Evolutionary conservation across 1,284 basidiomycete species (phyloP).

Genomic region (Athelia psychrophila): DNA sequence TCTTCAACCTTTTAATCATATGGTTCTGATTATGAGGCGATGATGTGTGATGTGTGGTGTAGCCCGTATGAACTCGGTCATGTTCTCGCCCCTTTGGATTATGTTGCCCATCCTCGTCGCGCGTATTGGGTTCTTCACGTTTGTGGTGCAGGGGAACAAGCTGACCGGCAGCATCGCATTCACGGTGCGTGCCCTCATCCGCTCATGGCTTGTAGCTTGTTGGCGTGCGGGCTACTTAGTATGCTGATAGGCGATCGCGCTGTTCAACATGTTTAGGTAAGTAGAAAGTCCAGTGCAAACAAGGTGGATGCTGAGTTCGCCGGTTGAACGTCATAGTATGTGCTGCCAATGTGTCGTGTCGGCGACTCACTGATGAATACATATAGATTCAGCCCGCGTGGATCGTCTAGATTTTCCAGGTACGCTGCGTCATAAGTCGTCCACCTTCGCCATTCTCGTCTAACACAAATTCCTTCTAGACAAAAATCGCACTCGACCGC

Average conservation of each 20-base stretch:
- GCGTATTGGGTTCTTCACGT: slow-evolving; percentile 64
- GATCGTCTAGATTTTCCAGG: slow-evolving; percentile 22
- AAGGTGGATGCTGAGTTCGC: no score
- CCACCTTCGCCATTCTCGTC: background rate
- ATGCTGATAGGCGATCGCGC: slow-evolving; percentile 53
- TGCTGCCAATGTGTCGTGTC: no score
- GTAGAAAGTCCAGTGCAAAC: no score
- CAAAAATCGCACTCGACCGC: slow-evolving; percentile 75
- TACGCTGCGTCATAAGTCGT: slow-evolving; percentile 1
- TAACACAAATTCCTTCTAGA: slow-evolving; percentile 33
- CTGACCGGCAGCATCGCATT: slow-evolving; percentile 69
- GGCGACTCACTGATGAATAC: no score
- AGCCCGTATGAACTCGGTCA: slow-evolving; percentile 64
- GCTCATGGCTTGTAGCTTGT: slow-evolving; percentile 3
- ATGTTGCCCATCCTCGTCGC: slow-evolving; percentile 68
- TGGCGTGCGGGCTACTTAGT: slow-evolving; percentile 6
- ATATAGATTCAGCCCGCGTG: slow-evolving; percentile 53
- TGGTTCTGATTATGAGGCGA: background rate
- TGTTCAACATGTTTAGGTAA: slow-evolving; percentile 73
- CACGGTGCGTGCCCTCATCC: slow-evolving; percentile 45
- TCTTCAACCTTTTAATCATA: no score
- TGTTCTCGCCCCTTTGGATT: slow-evolving; percentile 65
- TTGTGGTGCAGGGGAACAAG: slow-evolving; percentile 61
- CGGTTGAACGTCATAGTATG: no score
- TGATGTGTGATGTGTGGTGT: no score